These are phyloP conservation scores for Umbelopsis sp. DNA, from an alignment of 371 early-diverging fungal genomes.

Conservation along the genomic window DNA sequence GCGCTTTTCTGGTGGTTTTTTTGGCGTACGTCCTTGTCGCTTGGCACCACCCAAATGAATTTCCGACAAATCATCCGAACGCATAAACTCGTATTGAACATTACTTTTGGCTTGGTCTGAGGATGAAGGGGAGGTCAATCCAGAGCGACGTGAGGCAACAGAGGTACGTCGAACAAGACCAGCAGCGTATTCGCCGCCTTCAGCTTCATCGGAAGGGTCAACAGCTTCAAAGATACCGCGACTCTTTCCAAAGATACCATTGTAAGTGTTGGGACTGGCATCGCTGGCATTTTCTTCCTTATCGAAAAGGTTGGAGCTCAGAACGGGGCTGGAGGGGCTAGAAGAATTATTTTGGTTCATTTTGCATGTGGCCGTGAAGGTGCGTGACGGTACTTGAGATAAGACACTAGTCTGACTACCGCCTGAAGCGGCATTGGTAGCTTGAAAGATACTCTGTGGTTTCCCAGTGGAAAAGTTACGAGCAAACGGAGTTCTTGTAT, in stretches of 20 bases:
- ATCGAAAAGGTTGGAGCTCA: not conserved
- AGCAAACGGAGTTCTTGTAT: conserved; percentile 23
- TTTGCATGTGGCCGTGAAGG: not conserved
- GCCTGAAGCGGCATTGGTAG: conserved; percentile 1
- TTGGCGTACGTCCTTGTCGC: conserved; percentile 8
- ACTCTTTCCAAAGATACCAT: conserved; percentile 1
- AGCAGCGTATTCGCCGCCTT: not conserved
- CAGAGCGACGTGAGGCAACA: not conserved
- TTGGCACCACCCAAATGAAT: not conserved
- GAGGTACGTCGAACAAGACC: conserved; percentile 19
- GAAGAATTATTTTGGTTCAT: not conserved
- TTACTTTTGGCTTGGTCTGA: not conserved
- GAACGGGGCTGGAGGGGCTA: not conserved
- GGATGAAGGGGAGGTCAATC: not conserved
- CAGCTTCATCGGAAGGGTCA: conserved; percentile 6
- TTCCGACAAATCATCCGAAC: conserved; percentile 14
- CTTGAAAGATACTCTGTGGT: conserved; percentile 20
- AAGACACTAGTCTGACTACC: conserved; percentile 16
- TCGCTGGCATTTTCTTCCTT: not conserved
- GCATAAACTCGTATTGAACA: conserved; percentile 4
- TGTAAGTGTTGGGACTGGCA: not conserved
- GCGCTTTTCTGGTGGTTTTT: not conserved
- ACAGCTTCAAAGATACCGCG: conserved; percentile 20
- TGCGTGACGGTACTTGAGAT: conserved; percentile 16
- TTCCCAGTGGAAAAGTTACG: conserved; percentile 34